These are phyloP conservation scores for Eimeria necatrix DNA, from an alignment of 169 alveolate species.

Conservation along the genomic window DNA sequence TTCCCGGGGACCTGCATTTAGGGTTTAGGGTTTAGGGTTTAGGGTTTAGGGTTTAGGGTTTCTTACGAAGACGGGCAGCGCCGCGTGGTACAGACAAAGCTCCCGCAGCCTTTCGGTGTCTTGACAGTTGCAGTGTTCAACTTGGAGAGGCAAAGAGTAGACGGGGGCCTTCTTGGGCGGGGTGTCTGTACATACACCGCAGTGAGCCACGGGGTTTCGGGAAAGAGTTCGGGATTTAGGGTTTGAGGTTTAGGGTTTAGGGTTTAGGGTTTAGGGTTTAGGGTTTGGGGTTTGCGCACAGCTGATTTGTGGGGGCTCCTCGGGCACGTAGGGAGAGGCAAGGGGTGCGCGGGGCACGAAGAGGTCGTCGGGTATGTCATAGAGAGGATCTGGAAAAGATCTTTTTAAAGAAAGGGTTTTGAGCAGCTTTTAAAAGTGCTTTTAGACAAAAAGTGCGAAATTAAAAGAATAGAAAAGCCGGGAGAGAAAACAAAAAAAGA, in stretches of 20 bases:
- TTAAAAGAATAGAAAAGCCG: no score
- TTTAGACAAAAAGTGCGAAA: no score
- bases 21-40: background rate
- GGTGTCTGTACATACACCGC: background rate
- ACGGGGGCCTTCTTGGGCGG: background rate
- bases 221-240: no score
- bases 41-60: background rate
- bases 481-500: no score
- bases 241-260: background rate
- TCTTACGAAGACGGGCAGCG: background rate
- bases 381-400: constrained; percentile 54
- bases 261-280: background rate
- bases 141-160: background rate
- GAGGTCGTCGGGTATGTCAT: constrained; percentile 69
- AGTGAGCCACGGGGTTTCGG: no score
- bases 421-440: no score
- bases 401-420: background rate
- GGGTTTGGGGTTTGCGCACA: no score
- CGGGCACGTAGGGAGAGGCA: constrained; percentile 57
- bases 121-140: background rate
- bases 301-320: background rate
- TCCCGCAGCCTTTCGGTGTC: background rate
- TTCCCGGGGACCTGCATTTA: constrained; percentile 40
- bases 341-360: constrained; percentile 49
- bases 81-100: background rate